Conservation (phyloP, 1,284 basidiomycete genomes). For the Apiotrichum mycotoxinovorans region DNA sequence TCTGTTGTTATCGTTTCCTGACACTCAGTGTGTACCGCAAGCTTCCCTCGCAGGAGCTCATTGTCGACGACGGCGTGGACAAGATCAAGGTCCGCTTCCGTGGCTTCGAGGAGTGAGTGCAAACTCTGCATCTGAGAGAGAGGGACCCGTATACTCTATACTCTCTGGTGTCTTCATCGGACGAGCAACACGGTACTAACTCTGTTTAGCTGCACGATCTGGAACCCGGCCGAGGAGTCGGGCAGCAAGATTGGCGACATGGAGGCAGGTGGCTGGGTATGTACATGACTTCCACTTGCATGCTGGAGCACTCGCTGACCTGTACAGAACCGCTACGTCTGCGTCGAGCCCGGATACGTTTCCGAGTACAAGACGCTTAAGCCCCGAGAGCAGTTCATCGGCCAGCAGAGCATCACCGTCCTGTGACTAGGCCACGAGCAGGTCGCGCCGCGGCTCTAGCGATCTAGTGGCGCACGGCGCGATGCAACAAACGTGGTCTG, state of each 20-base stretch:
- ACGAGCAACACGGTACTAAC: no score
- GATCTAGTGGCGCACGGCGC: no score
- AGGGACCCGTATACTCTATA: no score
- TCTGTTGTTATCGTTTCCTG: no score
- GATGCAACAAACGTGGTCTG: no score
- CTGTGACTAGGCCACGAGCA: slow-evolving; percentile 23
- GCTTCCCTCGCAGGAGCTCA: slow-evolving; percentile 37
- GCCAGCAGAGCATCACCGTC: slow-evolving; percentile 61
- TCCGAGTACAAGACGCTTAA: slow-evolving; percentile 52
- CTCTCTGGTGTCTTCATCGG: no score
- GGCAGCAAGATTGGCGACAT: slow-evolving; percentile 76
- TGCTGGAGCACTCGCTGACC: slow-evolving; percentile 5
- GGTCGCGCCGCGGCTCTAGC: not conserved
- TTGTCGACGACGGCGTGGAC: slow-evolving; percentile 36
- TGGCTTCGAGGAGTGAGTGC: slow-evolving; percentile 60
- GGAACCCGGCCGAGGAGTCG: slow-evolving; percentile 72
- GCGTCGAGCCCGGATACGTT: slow-evolving; percentile 81
- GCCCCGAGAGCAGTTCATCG: slow-evolving; percentile 66
- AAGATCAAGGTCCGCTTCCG: slow-evolving; percentile 57
- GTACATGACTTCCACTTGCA: not conserved
- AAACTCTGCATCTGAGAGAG: no score
- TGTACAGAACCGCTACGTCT: slow-evolving; percentile 67
- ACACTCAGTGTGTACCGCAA: slow-evolving; percentile 40
- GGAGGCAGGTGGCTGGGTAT: slow-evolving; percentile 77
- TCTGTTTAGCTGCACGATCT: slow-evolving; percentile 52